Evolutionary conservation across 148 eudicot species (phyloP).

Genomic region (Heliamphora exappendiculata): DNA sequence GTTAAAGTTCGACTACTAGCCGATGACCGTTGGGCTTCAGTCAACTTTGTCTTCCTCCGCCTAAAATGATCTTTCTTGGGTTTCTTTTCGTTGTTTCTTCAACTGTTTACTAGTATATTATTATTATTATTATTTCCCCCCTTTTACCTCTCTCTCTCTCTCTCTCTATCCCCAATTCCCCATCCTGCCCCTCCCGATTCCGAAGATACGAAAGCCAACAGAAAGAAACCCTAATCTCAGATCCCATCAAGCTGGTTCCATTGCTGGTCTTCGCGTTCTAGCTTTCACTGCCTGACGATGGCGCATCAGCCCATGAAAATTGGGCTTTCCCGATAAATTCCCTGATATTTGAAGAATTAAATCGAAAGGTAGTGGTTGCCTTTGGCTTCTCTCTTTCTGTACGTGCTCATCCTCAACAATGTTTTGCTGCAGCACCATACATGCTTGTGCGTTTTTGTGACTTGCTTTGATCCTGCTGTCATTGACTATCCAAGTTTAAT

Average conservation of each 20-base stretch:
- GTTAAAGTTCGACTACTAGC: not conserved
- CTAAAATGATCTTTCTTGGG: not conserved
- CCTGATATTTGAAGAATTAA: not conserved
- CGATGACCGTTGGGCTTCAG: conserved; percentile 5
- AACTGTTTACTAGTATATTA: too few relatives aligned
- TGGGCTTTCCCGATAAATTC: not conserved
- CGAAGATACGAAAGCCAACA: not conserved
- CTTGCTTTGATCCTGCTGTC: not conserved
- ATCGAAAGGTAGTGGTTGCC: not conserved
- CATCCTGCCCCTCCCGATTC: not conserved
- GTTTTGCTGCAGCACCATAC: not conserved
- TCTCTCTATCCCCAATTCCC: not conserved
- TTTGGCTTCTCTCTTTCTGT: not conserved
- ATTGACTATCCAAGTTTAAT: not conserved
- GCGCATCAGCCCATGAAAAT: not conserved
- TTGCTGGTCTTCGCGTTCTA: too few relatives aligned
- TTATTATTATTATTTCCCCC: too few relatives aligned
- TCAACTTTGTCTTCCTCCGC: not conserved
- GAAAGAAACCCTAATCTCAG: conserved; percentile 14
- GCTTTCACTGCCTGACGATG: not conserved
- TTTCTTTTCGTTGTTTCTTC: conserved; percentile 5
- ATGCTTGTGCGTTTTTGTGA: not conserved
- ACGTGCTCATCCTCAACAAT: not conserved
- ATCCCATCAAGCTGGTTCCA: too few relatives aligned
- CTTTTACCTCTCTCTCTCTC: not conserved